Evolutionary conservation across 371 early-diverging fungal species (phyloP), one percentile per base, ranked within the genome.

Genomic region (Mortierella sp.): DNA sequence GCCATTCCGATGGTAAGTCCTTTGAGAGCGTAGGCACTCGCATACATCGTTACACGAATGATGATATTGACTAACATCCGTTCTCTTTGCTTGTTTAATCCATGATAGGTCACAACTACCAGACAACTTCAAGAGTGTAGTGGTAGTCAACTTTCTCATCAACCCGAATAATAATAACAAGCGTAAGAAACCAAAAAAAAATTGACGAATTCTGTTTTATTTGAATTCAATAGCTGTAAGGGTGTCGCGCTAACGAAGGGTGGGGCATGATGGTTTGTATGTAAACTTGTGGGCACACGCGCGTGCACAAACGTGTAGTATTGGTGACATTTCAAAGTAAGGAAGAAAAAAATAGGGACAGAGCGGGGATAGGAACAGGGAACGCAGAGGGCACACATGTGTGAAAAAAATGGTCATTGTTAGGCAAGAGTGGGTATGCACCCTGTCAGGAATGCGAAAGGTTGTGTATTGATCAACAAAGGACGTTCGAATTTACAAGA

Each of bases 401-500:
- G 34, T 19, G 34, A 29, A 53, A 53, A 50, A 45, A 45, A 50
- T 9, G 8, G n/a, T 29, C 52, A 10, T 26, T 6, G 26, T 53
- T 53, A 29, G 55, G 14, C 34, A 58, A 19, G 58, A 34, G 34
- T 34, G 34, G 58, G 34, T 58, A 58, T 29, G 58, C 31, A 34
- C 22, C 47, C 47, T 13, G 47, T 47, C 47, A 47, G 13, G 22
- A 13, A 19, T 22, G 22, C 5, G 47, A 22, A 47, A 31, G 8
- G 58, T 58, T 31, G 16, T 58, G 58, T 58, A 58, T 58, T 58
- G 34, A 22, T 16, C 0, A 34, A 34, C 34, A 58, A 58, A 22
- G 58, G 58, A 19, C 34, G 58, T 31, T 31, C 22, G 19, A 13
- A 31, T 58, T 87, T 88, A 90, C 86, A 90, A 86, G 65, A 91